phyloP scores from a whole-genome alignment of 225 moss, liverwort and hornwort genomes.

The Anthoceros angustus region DNA sequence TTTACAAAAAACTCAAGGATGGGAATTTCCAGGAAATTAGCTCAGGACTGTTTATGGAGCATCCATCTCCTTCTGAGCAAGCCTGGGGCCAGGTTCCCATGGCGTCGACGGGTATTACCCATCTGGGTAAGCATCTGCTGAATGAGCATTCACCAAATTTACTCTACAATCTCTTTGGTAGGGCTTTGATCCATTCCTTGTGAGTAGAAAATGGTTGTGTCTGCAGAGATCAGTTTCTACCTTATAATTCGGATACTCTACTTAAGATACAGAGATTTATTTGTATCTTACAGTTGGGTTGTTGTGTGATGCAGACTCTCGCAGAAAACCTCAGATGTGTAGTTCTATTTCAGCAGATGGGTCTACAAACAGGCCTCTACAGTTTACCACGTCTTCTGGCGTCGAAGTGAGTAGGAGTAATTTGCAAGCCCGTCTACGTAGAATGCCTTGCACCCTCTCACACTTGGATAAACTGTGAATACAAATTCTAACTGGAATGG shows the following conservation, averaged over 20 bases:
- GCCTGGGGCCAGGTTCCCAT: background rate
- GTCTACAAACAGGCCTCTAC: background rate
- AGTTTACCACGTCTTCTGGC: background rate
- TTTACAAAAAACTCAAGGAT: slow-evolving; percentile 67
- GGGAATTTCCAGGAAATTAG: slow-evolving; percentile 39
- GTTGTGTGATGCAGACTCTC: too few species aligned
- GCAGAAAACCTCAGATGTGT: background rate
- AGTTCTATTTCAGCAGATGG: background rate
- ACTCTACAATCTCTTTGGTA: background rate
- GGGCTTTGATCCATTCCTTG: too few species aligned
- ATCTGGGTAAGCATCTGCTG: background rate
- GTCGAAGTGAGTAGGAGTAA: background rate
- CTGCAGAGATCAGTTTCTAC: too few species aligned
- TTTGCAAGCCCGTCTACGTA: background rate
- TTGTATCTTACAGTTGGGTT: too few species aligned
- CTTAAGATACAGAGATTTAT: too few species aligned
- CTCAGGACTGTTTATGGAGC: slow-evolving; percentile 14
- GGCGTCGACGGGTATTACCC: background rate
- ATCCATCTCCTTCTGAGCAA: slow-evolving; percentile 15
- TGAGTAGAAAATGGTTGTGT: too few species aligned
- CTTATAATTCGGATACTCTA: too few species aligned
- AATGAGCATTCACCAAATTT: background rate
- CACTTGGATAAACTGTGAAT: too few species aligned
- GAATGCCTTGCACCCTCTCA: background rate
- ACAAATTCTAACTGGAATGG: too few species aligned